Evolutionary conservation across 495 filamentous ascomycete species (phyloP).

Genomic region (Amphirosellinia nigrospora): DNA sequence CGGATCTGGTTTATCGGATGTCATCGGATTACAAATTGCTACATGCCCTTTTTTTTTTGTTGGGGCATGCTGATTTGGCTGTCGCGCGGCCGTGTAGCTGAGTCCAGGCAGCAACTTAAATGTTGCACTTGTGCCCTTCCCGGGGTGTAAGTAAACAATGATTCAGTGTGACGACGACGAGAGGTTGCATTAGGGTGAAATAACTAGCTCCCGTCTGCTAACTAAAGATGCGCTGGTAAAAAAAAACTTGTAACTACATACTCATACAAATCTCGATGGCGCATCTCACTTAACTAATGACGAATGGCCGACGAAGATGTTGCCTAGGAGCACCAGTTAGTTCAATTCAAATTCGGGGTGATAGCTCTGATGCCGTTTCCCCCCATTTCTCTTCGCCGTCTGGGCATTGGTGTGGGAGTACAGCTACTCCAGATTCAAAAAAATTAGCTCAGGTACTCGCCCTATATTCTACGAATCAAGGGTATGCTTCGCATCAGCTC

Average conservation of each 20-base stretch:
- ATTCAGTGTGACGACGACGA: neutral
- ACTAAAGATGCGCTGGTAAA: neutral
- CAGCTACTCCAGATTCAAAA: no score
- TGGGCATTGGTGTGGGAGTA: neutral
- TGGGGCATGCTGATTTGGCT: neutral
- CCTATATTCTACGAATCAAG: no score
- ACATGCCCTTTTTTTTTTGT: neutral
- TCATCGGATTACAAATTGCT: neutral
- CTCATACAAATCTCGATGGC: neutral
- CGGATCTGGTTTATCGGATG: neutral
- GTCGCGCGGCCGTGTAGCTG: neutral
- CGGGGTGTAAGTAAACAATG: neutral
- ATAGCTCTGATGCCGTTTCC: neutral
- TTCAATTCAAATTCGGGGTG: neutral
- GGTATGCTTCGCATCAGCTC: no score
- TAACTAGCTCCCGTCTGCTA: neutral
- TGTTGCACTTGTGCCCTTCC: no score
- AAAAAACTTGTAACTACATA: no score
- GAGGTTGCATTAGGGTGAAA: neutral
- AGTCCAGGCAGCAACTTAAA: slow-evolving; percentile 16
- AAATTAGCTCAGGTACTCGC: no score
- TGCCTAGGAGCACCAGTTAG: neutral
- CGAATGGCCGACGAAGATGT: neutral
- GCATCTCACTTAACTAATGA: neutral
- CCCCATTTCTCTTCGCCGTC: neutral